phyloP scores from a whole-genome alignment of 192 early-diverging fungal species.

The Gorgonomyces haynaldii region DNA sequence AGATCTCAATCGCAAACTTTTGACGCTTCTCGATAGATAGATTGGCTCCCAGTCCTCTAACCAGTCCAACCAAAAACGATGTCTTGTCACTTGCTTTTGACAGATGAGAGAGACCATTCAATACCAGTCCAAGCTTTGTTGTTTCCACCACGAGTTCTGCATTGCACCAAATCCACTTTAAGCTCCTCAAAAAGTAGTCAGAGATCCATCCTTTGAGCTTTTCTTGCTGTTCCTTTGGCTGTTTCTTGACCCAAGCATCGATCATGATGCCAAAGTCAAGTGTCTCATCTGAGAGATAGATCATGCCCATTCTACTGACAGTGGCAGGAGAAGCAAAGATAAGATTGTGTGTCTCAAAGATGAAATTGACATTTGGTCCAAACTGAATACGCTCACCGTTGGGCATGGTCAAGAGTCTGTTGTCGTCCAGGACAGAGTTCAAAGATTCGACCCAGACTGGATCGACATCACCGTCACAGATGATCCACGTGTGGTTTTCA shows the following conservation, averaged over 20 bases:
- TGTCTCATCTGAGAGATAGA: slow-evolving; percentile 48
- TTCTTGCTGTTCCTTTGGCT: slow-evolving; percentile 12
- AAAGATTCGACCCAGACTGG: slow-evolving; percentile 52
- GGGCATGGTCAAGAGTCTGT: slow-evolving; percentile 46
- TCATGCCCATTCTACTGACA: slow-evolving; percentile 56
- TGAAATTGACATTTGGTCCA: slow-evolving; percentile 49
- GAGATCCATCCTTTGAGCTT: slow-evolving; percentile 24
- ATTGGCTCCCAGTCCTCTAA: slow-evolving; percentile 41
- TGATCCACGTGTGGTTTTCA: slow-evolving; percentile 40
- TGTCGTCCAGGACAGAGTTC: slow-evolving; percentile 52
- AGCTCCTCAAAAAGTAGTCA: slow-evolving; percentile 25
- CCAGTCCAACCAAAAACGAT: slow-evolving; percentile 32
- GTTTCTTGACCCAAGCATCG: slow-evolving; percentile 27
- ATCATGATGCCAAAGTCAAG: slow-evolving; percentile 32
- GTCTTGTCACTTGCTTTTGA: slow-evolving; percentile 8
- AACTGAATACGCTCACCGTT: slow-evolving; percentile 55
- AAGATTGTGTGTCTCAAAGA: slow-evolving; percentile 50
- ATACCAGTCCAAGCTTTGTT: slow-evolving; percentile 34
- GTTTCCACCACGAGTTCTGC: slow-evolving; percentile 34
- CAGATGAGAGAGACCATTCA: slow-evolving; percentile 42
- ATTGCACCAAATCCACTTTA: slow-evolving; percentile 34
- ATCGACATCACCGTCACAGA: slow-evolving; percentile 52
- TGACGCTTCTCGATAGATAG: slow-evolving; percentile 23
- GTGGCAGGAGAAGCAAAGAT: slow-evolving; percentile 51
- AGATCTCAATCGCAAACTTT: slow-evolving; percentile 33